Percentiles rank a stretch among this genome's conserved stretches.
phyloP scores from a whole-genome alignment of 169 alveolate genomes.

The Plasmodium falciparum region DNA sequence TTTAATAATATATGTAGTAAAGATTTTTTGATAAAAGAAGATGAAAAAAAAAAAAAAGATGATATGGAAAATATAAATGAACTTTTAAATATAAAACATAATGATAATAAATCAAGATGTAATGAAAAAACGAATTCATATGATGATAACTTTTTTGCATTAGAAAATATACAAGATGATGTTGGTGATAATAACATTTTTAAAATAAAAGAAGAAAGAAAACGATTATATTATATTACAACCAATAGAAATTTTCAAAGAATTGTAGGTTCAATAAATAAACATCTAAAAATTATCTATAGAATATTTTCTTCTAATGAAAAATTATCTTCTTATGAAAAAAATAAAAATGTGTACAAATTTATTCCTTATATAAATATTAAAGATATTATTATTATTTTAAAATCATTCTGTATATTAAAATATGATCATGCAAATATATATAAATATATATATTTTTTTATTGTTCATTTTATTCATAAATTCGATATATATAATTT shows the following conservation, averaged over 20 bases:
- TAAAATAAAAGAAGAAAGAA: conserved; percentile 70
- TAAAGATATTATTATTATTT: conserved; percentile 54
- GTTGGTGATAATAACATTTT: conserved; percentile 22
- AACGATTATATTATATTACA: conserved; percentile 25
- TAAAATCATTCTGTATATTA: conserved; percentile 59
- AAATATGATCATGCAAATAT: conserved; percentile 66
- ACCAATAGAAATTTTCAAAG: conserved; percentile 47
- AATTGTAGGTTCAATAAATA: conserved; percentile 50
- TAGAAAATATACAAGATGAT: conserved; percentile 10
- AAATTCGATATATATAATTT: conserved; percentile 27
- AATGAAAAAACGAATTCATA: too few relatives aligned
- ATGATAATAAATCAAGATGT: background rate
- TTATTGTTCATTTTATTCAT: conserved; percentile 56
- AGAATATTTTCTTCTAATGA: conserved; percentile 64
- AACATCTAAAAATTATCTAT: conserved; percentile 65
- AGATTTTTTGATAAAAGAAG: too few relatives aligned
- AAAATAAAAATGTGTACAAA: conserved; percentile 34
- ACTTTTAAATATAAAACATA: background rate
- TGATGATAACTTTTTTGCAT: conserved; percentile 20
- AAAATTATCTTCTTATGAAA: conserved; percentile 50
- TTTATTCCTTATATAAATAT: conserved; percentile 67
- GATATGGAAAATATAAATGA: background rate
- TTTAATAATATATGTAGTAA: background rate
- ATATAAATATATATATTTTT: conserved; percentile 70
- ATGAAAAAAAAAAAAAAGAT: conserved; percentile 2